A percentile compares a stretch with the other conserved stretches of the same genome.
These are phyloP conservation scores for Xylaria sp. DNA, from an alignment of 2,329 filamentous ascomycete genomes.

Conservation along the genomic window DNA sequence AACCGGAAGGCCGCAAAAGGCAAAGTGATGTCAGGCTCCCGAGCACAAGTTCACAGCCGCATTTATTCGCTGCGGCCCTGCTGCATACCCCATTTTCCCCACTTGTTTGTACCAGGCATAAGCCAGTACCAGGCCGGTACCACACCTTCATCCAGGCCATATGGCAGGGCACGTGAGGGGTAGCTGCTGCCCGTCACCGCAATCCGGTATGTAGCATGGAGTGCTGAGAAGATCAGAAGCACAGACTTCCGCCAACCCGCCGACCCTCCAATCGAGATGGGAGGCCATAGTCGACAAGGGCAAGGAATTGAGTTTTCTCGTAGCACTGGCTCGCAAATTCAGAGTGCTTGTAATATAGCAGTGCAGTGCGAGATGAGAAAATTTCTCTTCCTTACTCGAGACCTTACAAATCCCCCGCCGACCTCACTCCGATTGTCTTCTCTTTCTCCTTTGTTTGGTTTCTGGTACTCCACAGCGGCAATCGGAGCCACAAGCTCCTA, in stretches of 20 bases:
- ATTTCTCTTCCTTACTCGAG: not conserved
- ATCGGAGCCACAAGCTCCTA: conserved; percentile 23
- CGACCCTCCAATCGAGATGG: not conserved
- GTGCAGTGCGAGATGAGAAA: not conserved
- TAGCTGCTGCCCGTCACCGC: conserved; percentile 41
- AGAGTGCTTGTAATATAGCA: not conserved
- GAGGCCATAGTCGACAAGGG: not conserved
- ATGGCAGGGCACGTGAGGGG: conserved; percentile 43
- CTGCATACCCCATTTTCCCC: conserved; percentile 16
- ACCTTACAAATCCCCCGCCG: conserved; percentile 7
- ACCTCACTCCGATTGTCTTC: conserved; percentile 25
- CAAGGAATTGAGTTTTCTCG: not conserved
- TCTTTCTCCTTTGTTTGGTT: not conserved
- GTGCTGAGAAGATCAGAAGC: not conserved
- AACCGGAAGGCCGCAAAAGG: conserved; percentile 6
- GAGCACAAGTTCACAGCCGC: conserved; percentile 14
- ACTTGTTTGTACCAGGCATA: conserved; percentile 20
- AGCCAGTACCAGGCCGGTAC: no score
- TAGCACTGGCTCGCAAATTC: not conserved
- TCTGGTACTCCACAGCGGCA: conserved; percentile 27
- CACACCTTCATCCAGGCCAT: conserved; percentile 27
- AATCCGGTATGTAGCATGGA: not conserved
- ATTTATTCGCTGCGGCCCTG: conserved; percentile 14
- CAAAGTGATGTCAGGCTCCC: conserved; percentile 33
- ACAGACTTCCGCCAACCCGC: not conserved